Evolutionary conservation across 2,329 filamentous ascomycete species (phyloP).

Genomic region (Hypoxylon rubiginosum): DNA sequence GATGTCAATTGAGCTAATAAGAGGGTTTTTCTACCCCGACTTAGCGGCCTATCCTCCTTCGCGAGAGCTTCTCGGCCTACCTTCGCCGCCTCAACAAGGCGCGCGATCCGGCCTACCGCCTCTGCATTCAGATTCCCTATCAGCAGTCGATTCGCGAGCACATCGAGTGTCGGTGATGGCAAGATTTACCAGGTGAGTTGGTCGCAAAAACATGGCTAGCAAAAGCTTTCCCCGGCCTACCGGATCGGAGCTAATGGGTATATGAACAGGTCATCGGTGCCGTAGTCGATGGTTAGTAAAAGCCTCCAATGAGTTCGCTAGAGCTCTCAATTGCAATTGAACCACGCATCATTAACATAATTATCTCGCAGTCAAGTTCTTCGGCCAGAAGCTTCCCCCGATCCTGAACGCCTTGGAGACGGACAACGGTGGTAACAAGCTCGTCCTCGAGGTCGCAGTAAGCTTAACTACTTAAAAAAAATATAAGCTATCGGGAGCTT

Average conservation of each 20-base stretch:
- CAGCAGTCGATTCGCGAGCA: slow-evolving; percentile 71
- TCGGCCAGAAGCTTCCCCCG: slow-evolving; percentile 89
- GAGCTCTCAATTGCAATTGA: slow-evolving; percentile 21
- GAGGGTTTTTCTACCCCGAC: slow-evolving; percentile 51
- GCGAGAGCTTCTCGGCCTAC: slow-evolving; percentile 71
- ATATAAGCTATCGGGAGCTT: slow-evolving; percentile 11
- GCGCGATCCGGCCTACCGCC: slow-evolving; percentile 69
- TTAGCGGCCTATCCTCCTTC: slow-evolving; percentile 76
- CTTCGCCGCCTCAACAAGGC: slow-evolving; percentile 69
- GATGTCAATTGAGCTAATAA: slow-evolving; percentile 65
- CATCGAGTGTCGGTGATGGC: slow-evolving; percentile 70
- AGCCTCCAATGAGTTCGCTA: slow-evolving; percentile 36
- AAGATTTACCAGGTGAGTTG: slow-evolving; percentile 76
- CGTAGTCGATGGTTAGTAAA: slow-evolving; percentile 91
- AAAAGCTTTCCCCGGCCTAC: slow-evolving; percentile 37
- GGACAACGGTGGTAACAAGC: slow-evolving; percentile 91
- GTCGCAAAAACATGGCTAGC: slow-evolving; percentile 11
- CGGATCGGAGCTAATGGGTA: slow-evolving; percentile 60
- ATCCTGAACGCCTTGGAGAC: slow-evolving; percentile 98
- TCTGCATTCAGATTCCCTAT: slow-evolving; percentile 67
- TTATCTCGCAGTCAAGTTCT: slow-evolving; percentile 87
- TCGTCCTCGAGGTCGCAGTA: slow-evolving; percentile 97
- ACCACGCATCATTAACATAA: slow-evolving; percentile 47
- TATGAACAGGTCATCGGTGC: slow-evolving; percentile 93
- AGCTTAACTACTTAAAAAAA: slow-evolving; percentile 44